Evolutionary conservation across 805 yeast species (phyloP).

Genomic region (Saccharomycopsis babjevae): DNA sequence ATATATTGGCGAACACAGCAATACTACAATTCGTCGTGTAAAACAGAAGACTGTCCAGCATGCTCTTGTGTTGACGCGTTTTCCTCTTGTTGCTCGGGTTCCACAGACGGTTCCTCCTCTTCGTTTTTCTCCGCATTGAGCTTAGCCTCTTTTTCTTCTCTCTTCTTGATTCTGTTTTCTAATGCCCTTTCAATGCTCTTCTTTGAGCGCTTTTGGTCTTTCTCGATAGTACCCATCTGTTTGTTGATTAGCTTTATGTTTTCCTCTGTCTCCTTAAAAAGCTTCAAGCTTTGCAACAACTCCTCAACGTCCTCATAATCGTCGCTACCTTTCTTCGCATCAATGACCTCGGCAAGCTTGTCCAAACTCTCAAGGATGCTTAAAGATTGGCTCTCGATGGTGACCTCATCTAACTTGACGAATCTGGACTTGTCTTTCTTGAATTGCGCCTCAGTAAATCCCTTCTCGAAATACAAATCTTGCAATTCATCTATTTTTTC

Average conservation of each 20-base stretch:
- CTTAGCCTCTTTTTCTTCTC: conserved; percentile 11
- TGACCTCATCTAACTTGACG: conserved; percentile 15
- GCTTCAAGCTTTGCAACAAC: conserved; percentile 2
- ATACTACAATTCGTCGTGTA: neutral
- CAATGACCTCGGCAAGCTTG: conserved; percentile 2
- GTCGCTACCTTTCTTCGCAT: conserved; percentile 5
- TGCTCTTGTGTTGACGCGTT: neutral
- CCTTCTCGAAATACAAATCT: conserved; percentile 2
- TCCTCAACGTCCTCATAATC: conserved; percentile 9
- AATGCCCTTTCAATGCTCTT: conserved; percentile 13
- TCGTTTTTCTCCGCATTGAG: neutral
- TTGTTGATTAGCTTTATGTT: conserved; percentile 9
- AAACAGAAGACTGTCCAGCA: neutral
- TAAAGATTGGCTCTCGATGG: conserved; percentile 14
- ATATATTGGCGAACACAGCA: neutral
- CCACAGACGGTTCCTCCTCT: neutral
- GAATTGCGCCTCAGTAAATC: conserved; percentile 9
- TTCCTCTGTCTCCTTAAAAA: neutral
- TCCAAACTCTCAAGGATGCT: conserved; percentile 10
- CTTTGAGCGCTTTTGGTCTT: conserved; percentile 13
- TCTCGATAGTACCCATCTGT: conserved; percentile 7
- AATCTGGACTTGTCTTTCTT: conserved; percentile 15
- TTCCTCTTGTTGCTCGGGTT: neutral
- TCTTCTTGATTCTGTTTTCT: conserved; percentile 14
- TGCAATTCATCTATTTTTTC: conserved; percentile 4